These are phyloP conservation scores for Pseudopediastrum boryanum DNA, from an alignment of 139 green algal genomes.

Conservation along the genomic window DNA sequence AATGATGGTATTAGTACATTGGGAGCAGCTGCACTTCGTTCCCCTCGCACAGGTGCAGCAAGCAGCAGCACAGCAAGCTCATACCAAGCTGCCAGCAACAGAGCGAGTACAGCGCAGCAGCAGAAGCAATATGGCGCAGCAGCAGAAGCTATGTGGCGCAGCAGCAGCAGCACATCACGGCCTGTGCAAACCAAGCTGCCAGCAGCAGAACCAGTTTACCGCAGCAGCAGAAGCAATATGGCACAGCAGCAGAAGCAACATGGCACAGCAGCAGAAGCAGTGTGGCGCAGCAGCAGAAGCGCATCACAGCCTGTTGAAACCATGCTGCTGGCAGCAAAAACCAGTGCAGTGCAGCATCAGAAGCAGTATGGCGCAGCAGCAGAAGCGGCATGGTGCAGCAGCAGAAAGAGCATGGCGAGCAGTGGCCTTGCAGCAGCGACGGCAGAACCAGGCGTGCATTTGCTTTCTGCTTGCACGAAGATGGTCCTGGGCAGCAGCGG, in stretches of 20 bases:
- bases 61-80: background rate
- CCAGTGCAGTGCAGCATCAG: background rate
- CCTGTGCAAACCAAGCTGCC: background rate
- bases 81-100: background rate
- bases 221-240: too few species aligned
- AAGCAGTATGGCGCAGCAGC: too few species aligned
- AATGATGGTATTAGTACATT: too few species aligned
- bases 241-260: background rate
- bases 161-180: background rate
- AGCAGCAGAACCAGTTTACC: too few species aligned
- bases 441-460: too few species aligned
- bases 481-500: too few species aligned
- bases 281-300: background rate
- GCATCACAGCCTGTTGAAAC: background rate
- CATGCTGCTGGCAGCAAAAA: background rate
- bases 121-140: background rate
- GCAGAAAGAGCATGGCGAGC: too few species aligned
- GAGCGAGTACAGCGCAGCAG: background rate
- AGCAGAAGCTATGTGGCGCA: too few species aligned
- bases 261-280: background rate
- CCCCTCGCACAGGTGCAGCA: background rate
- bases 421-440: too few species aligned
- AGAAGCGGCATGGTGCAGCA: too few species aligned
- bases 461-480: too few species aligned
- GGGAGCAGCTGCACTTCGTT: too few species aligned